A percentile compares a stretch with the other conserved stretches of the same genome.
phyloP scores from a whole-genome alignment of 805 yeast species.

The Teunomyces panamensis region DNA sequence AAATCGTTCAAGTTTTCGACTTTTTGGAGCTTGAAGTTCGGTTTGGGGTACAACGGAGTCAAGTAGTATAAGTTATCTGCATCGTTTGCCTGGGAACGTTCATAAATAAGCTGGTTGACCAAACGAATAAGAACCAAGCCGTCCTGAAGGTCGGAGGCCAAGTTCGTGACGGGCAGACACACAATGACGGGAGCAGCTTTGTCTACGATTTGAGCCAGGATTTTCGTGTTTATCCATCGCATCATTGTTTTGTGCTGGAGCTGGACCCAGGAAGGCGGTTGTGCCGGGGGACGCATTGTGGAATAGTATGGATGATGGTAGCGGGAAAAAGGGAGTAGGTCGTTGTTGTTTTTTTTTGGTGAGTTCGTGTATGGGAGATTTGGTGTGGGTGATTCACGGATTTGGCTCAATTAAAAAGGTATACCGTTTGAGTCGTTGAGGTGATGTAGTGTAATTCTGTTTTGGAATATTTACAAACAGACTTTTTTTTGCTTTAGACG shows the following conservation, averaged over 20 bases:
- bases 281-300: background rate
- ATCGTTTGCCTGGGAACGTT: constrained; percentile 16
- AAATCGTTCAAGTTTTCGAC: constrained; percentile 45
- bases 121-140: constrained; percentile 40
- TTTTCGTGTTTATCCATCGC: constrained; percentile 47
- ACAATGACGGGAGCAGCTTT: constrained; percentile 6
- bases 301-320: background rate
- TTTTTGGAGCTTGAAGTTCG: constrained; percentile 43
- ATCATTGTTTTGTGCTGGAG: constrained; percentile 48
- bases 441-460: background rate
- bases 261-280: constrained; percentile 33
- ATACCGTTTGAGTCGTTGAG: background rate
- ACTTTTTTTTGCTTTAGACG: background rate
- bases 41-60: constrained; percentile 33
- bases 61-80: constrained; percentile 20
- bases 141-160: constrained; percentile 34
- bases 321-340: no score
- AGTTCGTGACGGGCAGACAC: constrained; percentile 11
- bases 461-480: background rate
- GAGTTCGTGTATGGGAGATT: no score
- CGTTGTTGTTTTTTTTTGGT: no score
- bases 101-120: constrained; percentile 29
- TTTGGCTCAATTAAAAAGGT: background rate
- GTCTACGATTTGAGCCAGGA: constrained; percentile 12
- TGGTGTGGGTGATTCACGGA: no score